phyloP scores from a whole-genome alignment of 305 asterid genomes.

The Fraxinus greggii region DNA sequence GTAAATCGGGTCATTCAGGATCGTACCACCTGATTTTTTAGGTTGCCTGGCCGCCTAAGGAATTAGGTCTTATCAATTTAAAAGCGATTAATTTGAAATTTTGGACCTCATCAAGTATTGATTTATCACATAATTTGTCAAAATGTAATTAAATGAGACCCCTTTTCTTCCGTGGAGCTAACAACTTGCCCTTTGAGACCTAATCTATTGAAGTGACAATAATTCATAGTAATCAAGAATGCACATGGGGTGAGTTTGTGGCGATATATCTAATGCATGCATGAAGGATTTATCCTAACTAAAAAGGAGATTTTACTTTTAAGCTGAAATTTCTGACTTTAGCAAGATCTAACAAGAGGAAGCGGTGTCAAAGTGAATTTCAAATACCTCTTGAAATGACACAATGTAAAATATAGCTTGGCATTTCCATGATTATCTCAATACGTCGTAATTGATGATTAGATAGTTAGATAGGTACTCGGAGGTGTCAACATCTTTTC shows the following conservation, averaged over 20 bases:
- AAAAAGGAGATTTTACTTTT: neutral
- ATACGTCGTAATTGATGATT: neutral
- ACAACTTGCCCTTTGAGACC: slow-evolving; percentile 38
- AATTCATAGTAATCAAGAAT: slow-evolving; percentile 22
- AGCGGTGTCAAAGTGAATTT: slow-evolving; percentile 17
- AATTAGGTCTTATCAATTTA: neutral
- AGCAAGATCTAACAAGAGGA: slow-evolving; percentile 2
- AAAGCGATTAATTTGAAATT: neutral
- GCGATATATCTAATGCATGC: neutral
- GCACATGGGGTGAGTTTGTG: slow-evolving; percentile 39
- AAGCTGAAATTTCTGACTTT: neutral
- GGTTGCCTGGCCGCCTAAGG: neutral
- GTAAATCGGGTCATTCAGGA: neutral
- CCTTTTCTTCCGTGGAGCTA: slow-evolving; percentile 21
- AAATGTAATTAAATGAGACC: neutral
- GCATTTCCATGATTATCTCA: neutral
- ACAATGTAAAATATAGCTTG: neutral
- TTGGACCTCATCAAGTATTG: neutral
- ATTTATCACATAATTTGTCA: neutral
- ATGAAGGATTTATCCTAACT: neutral
- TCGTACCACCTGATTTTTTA: neutral
- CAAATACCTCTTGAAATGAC: neutral
- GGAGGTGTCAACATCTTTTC: neutral
- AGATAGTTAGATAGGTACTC: neutral
- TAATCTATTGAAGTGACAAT: slow-evolving; percentile 28